Evolutionary conservation across 2,329 filamentous ascomycete genomes (phyloP).

Genomic region (Penicillium sp.): DNA sequence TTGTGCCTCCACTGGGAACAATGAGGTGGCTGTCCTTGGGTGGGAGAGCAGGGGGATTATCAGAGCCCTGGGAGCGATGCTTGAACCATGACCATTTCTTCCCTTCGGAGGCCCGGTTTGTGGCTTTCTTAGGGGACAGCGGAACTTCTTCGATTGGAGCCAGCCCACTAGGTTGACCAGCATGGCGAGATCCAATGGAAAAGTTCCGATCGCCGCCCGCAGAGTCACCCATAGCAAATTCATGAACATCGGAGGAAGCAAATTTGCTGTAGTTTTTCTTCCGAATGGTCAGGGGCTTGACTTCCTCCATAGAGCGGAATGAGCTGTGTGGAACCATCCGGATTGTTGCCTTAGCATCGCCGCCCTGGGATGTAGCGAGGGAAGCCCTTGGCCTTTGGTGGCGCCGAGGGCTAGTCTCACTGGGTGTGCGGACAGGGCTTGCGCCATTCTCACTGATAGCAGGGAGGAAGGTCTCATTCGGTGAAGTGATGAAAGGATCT

Average conservation of each 20-base stretch:
- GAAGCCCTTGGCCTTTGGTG: slow-evolving; percentile 9
- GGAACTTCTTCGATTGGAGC: slow-evolving; percentile 39
- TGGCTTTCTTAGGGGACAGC: slow-evolving; percentile 25
- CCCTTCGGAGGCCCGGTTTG: slow-evolving; percentile 18
- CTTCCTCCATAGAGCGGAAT: slow-evolving; percentile 34
- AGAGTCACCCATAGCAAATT: background rate
- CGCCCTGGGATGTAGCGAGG: background rate
- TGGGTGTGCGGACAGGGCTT: slow-evolving; percentile 9
- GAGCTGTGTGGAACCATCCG: slow-evolving; percentile 50
- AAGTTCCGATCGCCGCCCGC: slow-evolving; percentile 4
- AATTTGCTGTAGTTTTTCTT: slow-evolving; percentile 32
- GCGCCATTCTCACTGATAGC: slow-evolving; percentile 45
- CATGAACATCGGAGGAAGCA: background rate
- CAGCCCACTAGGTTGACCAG: slow-evolving; percentile 24
- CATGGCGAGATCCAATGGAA: slow-evolving; percentile 22
- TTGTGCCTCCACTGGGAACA: slow-evolving; percentile 21
- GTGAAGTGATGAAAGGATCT: slow-evolving; percentile 14
- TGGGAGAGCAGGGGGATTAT: slow-evolving; percentile 15
- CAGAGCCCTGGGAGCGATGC: slow-evolving; percentile 24
- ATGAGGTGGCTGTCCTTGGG: slow-evolving; percentile 21
- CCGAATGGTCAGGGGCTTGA: slow-evolving; percentile 49
- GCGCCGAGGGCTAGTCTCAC: slow-evolving; percentile 9
- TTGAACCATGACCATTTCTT: slow-evolving; percentile 45
- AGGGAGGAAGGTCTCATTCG: slow-evolving; percentile 33
- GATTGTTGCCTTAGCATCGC: slow-evolving; percentile 42